A percentile compares a stretch with the other conserved stretches of the same genome.
phyloP scores from a whole-genome alignment of 2,329 filamentous ascomycete genomes.

The Aspergillus tubingensis region DNA sequence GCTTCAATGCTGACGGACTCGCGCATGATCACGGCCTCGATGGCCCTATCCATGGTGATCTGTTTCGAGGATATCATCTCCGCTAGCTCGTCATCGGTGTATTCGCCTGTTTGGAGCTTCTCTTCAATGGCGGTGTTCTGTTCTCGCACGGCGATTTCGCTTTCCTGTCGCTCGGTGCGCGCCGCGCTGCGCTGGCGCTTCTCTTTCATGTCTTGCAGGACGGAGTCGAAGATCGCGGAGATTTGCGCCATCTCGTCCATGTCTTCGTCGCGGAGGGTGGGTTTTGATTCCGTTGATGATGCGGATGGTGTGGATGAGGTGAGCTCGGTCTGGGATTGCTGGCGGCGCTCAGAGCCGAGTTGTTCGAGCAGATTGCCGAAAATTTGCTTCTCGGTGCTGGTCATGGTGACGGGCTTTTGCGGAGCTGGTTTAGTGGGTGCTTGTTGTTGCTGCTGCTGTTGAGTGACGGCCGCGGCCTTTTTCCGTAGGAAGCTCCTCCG shows the following conservation, averaged over 20 bases:
- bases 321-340: not conserved
- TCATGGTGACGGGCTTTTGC: slow-evolving; percentile 13
- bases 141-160: not conserved
- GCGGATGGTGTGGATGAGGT: not conserved
- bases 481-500: slow-evolving; percentile 21
- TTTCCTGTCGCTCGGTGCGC: not conserved
- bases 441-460: not conserved
- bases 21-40: slow-evolving; percentile 30
- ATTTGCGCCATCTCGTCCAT: slow-evolving; percentile 29
- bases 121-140: not conserved
- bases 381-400: slow-evolving; percentile 17
- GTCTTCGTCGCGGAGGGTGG: slow-evolving; percentile 7
- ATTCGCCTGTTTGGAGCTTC: not conserved
- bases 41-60: slow-evolving; percentile 24
- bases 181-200: slow-evolving; percentile 1
- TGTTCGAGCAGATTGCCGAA: slow-evolving; percentile 18
- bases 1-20: slow-evolving; percentile 36
- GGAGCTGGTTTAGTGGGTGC: not conserved
- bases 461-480: not conserved
- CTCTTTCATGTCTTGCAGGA: slow-evolving; percentile 22
- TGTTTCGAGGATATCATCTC: slow-evolving; percentile 14
- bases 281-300: not conserved
- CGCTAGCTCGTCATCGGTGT: slow-evolving; percentile 9
- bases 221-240: slow-evolving; percentile 27
- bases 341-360: slow-evolving; percentile 13